Percentiles rank a stretch among this genome's conserved stretches.
phyloP scores from a whole-genome alignment of 306 rosid species.

The Begonia peltatifolia region DNA sequence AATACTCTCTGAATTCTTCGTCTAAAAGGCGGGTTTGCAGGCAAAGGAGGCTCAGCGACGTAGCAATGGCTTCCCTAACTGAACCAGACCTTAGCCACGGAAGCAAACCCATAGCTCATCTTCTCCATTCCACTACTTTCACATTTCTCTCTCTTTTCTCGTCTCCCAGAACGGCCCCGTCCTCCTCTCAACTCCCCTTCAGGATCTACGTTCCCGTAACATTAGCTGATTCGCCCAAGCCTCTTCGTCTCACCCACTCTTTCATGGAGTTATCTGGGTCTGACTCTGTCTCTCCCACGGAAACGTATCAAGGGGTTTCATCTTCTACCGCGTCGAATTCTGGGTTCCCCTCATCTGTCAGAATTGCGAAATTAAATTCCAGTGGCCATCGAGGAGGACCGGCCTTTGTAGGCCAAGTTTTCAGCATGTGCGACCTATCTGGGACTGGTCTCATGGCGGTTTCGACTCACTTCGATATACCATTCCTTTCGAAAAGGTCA shows the following conservation, averaged over 20 bases:
- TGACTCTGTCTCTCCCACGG: slow-evolving; percentile 22
- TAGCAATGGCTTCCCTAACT: slow-evolving; percentile 49
- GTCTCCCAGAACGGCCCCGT: slow-evolving; percentile 16
- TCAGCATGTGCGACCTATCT: slow-evolving; percentile 96
- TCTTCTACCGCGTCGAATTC: slow-evolving; percentile 27
- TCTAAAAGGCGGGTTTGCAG: too few relatives aligned
- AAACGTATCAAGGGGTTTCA: slow-evolving; percentile 20
- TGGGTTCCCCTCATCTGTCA: slow-evolving; percentile 33
- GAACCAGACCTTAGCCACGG: slow-evolving; percentile 14
- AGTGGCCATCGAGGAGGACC: slow-evolving; percentile 52
- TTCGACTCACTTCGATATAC: slow-evolving; percentile 77
- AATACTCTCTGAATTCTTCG: too few relatives aligned
- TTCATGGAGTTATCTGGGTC: slow-evolving; percentile 20
- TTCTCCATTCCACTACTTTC: slow-evolving; percentile 48
- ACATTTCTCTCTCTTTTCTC: slow-evolving; percentile 41
- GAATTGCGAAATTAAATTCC: slow-evolving; percentile 32
- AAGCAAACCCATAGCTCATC: slow-evolving; percentile 25
- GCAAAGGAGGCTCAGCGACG: background rate
- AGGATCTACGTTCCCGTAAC: slow-evolving; percentile 33
- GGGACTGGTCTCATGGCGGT: slow-evolving; percentile 98
- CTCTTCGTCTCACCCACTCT: slow-evolving; percentile 13
- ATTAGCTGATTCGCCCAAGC: slow-evolving; percentile 22
- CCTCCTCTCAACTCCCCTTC: slow-evolving; percentile 9
- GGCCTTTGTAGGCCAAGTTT: slow-evolving; percentile 95
- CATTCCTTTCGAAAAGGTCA: slow-evolving; percentile 76